A percentile compares a stretch with the other conserved stretches of the same genome.
These are phyloP conservation scores for Hyaloscypha bicolor DNA, from an alignment of 495 filamentous ascomycete species.

Conservation along the genomic window DNA sequence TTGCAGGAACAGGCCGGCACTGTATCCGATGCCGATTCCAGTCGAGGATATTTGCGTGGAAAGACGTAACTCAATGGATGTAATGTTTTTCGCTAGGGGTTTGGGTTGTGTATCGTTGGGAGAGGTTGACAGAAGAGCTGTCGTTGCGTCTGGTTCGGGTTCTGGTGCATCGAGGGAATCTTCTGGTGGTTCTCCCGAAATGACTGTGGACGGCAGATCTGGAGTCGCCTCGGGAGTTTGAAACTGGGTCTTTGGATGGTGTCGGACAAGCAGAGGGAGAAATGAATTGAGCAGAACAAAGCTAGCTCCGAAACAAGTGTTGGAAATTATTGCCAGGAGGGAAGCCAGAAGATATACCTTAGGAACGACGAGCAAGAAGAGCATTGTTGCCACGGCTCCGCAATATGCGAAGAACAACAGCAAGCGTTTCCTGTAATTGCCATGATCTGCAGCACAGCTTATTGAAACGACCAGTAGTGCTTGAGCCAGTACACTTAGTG, in stretches of 20 bases:
- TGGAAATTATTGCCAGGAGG: conserved; percentile 82
- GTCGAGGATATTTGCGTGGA: conserved; percentile 86
- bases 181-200: conserved; percentile 31
- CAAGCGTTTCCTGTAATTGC: conserved; percentile 86
- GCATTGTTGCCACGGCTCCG: conserved; percentile 83
- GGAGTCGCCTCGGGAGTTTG: conserved; percentile 34
- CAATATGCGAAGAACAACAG: conserved; percentile 80
- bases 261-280: conserved; percentile 76
- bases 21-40: conserved; percentile 90
- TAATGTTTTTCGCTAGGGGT: conserved; percentile 28
- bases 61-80: conserved; percentile 69
- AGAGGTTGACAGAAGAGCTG: conserved; percentile 45
- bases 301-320: conserved; percentile 85
- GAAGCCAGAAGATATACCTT: conserved; percentile 78
- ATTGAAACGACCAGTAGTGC: conserved; percentile 91
- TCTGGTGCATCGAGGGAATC: conserved; percentile 31
- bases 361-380: conserved; percentile 78
- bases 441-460: conserved; percentile 94
- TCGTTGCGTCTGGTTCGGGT: conserved; percentile 43
- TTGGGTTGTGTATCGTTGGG: conserved; percentile 35
- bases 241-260: conserved; percentile 61
- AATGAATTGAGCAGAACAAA: conserved; percentile 87
- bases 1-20: conserved; percentile 79
- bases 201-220: conserved; percentile 30
- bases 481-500: conserved; percentile 85